Evolutionary conservation across 768 basidiomycete genomes (phyloP).

Genomic region (Dendrothele bispora): DNA sequence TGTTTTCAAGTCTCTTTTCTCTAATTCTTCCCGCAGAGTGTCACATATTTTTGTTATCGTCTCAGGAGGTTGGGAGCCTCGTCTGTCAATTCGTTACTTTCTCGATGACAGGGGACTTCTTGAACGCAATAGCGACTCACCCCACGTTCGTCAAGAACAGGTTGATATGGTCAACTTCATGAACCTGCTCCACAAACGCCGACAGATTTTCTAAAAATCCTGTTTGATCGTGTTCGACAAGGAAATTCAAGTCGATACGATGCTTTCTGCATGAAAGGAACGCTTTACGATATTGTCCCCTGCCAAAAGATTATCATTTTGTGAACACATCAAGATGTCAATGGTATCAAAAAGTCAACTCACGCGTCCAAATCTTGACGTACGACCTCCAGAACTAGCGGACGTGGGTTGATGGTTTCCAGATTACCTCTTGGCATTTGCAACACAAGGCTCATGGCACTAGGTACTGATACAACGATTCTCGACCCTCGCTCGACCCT

Average conservation of each 20-base stretch:
- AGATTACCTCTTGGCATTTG: constrained; percentile 99
- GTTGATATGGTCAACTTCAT: constrained; percentile 90
- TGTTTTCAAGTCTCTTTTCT: constrained; percentile 66
- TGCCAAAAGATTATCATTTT: constrained; percentile 24
- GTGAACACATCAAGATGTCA: background rate
- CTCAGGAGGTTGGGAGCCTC: constrained; percentile 55
- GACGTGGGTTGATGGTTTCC: constrained; percentile 92
- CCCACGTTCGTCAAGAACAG: constrained; percentile 85
- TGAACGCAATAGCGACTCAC: constrained; percentile 39
- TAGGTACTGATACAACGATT: constrained; percentile 87
- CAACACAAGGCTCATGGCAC: constrained; percentile 83
- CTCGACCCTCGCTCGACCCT: constrained; percentile 87
- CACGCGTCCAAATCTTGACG: constrained; percentile 71
- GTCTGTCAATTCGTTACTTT: constrained; percentile 38
- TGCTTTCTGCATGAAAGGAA: constrained; percentile 92
- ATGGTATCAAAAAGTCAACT: constrained; percentile 25
- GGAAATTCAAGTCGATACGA: constrained; percentile 83
- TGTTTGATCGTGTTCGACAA: constrained; percentile 80
- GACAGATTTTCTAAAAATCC: constrained; percentile 63
- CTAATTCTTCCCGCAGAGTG: constrained; percentile 68
- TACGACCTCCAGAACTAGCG: constrained; percentile 86
- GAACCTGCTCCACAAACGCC: constrained; percentile 79
- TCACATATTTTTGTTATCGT: constrained; percentile 75
- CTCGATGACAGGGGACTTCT: constrained; percentile 4
- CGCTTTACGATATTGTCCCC: constrained; percentile 80